These are phyloP conservation scores for Jasminum sambac DNA, from an alignment of 257 asterid genomes.

Conservation along the genomic window DNA sequence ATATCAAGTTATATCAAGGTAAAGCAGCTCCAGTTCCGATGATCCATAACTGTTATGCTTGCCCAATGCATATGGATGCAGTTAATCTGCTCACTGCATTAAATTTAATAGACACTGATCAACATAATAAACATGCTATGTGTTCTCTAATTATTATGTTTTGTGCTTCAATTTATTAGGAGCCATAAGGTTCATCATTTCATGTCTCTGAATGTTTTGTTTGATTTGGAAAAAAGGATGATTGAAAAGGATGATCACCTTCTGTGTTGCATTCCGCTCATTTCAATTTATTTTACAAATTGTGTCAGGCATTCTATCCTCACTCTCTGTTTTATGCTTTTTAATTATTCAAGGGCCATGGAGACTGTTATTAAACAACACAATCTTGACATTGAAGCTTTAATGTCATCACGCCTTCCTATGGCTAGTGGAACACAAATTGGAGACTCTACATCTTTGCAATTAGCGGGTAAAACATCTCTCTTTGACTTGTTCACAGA, in stretches of 20 bases:
- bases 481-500: conserved; percentile 10
- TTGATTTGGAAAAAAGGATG: background rate
- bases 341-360: conserved; percentile 79
- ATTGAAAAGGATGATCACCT: background rate
- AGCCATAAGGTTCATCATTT: background rate
- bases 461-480: conserved; percentile 59
- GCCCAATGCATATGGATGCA: conserved; percentile 17
- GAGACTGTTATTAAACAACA: conserved; percentile 95
- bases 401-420: conserved; percentile 83
- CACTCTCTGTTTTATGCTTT: conserved; percentile 12
- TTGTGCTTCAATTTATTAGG: conserved; percentile 13
- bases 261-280: conserved; percentile 16
- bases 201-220: background rate
- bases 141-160: background rate
- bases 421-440: conserved; percentile 65
- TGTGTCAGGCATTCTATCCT: conserved; percentile 17
- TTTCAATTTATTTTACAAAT: background rate
- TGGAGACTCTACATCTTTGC: conserved; percentile 79
- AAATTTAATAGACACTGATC: conserved; percentile 19
- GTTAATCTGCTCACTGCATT: conserved; percentile 20
- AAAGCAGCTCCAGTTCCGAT: conserved; percentile 21
- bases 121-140: background rate
- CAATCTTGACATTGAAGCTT: conserved; percentile 86
- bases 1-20: conserved; percentile 97
- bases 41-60: conserved; percentile 15